Percentiles rank a stretch among this genome's conserved stretches.
These are phyloP conservation scores for Leccinum aurantiacum DNA, from an alignment of 768 basidiomycete genomes.

Conservation along the genomic window DNA sequence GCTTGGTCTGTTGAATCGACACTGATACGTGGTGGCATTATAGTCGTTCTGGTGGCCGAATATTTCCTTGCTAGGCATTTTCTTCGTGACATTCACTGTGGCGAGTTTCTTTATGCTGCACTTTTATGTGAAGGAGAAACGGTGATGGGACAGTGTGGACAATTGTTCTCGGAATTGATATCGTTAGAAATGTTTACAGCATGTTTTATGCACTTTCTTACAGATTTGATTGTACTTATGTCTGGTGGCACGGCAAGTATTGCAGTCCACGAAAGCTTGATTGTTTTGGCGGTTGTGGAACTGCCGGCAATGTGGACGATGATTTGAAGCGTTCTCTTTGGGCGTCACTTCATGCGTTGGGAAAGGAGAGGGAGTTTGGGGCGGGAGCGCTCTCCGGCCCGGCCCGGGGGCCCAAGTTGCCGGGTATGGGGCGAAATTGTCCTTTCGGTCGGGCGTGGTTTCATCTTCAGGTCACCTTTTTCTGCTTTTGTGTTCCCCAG, in stretches of 20 bases:
- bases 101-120: conserved; percentile 80
- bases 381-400: too few species aligned
- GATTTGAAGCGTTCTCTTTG: too few species aligned
- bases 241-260: background rate
- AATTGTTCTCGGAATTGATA: background rate
- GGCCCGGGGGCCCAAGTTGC: too few species aligned
- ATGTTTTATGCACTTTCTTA: background rate
- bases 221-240: background rate
- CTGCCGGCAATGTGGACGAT: background rate
- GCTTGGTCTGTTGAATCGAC: background rate
- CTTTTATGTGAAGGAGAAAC: conserved; percentile 82
- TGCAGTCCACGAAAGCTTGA: background rate
- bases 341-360: too few species aligned
- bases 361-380: too few species aligned
- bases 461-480: too few species aligned
- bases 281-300: conserved; percentile 27
- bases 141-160: conserved; percentile 19
- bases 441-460: too few species aligned
- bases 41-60: conserved; percentile 99
- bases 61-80: conserved; percentile 78
- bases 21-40: conserved; percentile 6
- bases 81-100: conserved; percentile 78
- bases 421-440: too few species aligned
- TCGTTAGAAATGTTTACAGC: background rate
- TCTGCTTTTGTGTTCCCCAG: too few species aligned